Base-by-base conservation (phyloP, 495 filamentous ascomycete species). In the Aspergillus carlsbadensis region DNA sequence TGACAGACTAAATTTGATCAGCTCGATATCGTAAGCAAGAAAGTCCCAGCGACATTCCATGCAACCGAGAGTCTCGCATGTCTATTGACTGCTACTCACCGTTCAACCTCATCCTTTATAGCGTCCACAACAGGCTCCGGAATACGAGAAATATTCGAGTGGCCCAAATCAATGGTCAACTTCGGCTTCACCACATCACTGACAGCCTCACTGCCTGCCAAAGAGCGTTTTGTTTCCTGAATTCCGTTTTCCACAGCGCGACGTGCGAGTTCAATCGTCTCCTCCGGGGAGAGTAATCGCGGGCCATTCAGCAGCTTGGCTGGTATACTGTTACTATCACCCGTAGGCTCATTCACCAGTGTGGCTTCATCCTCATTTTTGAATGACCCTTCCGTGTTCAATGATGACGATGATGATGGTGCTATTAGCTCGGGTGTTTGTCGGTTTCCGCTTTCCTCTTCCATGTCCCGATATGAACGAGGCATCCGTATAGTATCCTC, bases 41-140 rank as follows among this genome's bases (percentile, higher is more conserved):
- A 39, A 2, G 22, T 18, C 22, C 44, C 39, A 14, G 13, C 15
- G 1, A 4, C 34, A 21, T 42, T 6, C 6, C 6, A 35, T 26
- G 36, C 45, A 10, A 33, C 24, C 17, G 36, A 21, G 7, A 18
- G 42, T 36, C 10, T 34, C 40, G 37, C 22, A 40, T 5, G 36
- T 48, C 10, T 7, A 2, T 47, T 29, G 26, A 36, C 17, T 39
- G 61, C 52, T 47, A 55, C 81, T 57, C 76, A 96, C 93, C 93
- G 80, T 76, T 96, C 92, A 46, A 97, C 82, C 67, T 96, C 90
- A 69, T 93, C 84, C 73, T 92, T 95, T 51, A 98, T 92, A 60
- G 96, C 84, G 67, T 94, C 91, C 31, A 97, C 85, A 50, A 96
- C 90, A 58, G 93, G 88, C 40, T 92, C 89, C 1, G 93, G 92